Evolutionary conservation across 2,329 filamentous ascomycete species (phyloP), one percentile per base, ranked within the genome.

Genomic region (Xylaria polymorpha): DNA sequence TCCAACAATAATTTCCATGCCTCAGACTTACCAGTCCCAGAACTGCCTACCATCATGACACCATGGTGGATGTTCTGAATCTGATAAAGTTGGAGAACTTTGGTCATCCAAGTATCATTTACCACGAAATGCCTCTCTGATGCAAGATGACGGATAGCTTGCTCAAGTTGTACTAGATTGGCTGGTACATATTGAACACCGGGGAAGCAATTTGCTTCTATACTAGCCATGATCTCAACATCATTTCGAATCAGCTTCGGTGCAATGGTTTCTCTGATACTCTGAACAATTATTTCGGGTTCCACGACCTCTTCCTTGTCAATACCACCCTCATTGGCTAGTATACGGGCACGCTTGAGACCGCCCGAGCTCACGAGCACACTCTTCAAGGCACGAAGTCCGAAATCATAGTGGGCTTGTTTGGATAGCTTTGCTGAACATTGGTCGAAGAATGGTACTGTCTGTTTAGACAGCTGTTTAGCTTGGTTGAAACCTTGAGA

Each of bases 31-130:
- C 97, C 97, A 55, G 95, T 92, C n/a, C 97, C 96, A 37, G 97
- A 98, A 77, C 93, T 94, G 71, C 96, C 96, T 10, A 99, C 96
- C 96, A 99, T 98, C 97, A 99, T 99, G 35, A 99, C 96, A 91
- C 96, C 96, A 75, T 99, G 96, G 77, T 99, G 96, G 67, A 99
- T 94, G 73, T 91, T 92, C 81, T 98, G 96, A 71, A 99, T 99
- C 80, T 99, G 96, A 80, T 97, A 98, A 2, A 99, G 88, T 80
- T 99, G 96, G 9, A 99, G 86, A 41, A 97, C 91, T 83, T 99
- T 99, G 67, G 93, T 96, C 89, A 98, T 94, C 97, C 97, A 99
- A 56, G 91, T 90, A 64, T 98, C 94, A 67, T 91, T 98, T 74
- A 97, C 92, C 9, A 97, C 93, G 15, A 97, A 88, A 76, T 97